Evolutionary conservation across 306 rosid genomes (phyloP), one percentile per base, ranked within the genome.

Genomic region (Acacia confusa): DNA sequence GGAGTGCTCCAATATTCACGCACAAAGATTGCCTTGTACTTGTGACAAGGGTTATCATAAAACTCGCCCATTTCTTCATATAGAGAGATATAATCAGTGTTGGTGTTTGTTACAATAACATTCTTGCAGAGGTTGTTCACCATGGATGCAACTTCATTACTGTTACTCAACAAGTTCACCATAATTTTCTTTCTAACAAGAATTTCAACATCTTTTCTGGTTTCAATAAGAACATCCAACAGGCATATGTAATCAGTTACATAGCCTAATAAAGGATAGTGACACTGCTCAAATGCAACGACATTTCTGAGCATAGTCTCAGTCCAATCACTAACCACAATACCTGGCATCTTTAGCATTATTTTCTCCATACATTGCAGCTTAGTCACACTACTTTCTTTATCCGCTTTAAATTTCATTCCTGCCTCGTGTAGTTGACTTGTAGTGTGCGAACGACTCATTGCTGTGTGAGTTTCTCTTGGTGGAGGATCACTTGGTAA

Each of bases 361-460:
- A 30, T 69, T 45, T 86, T 81, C 11, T 80, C 25, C 0, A 14
- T 4, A 66, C 74, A 90, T 2, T 24, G 9, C 24, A 90, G 43
- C 44, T 82, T 86, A 57, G 86, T 80, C n/a, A 85, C 11, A 72
- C 83, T 73, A 43, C 68, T 77, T 45, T 61, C 79, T 57, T 63
- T 22, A 20, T 72, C 74, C 40, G 13, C 72, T 36, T 63, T 11
- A 20, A 88, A 82, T 61, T 10, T 16, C 28, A 90, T 78, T 15
- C 88, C 88, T 7, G 89, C 89, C 24, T 40, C 65, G n/a, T 15
- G 66, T 27, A 86, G 57, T 66, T 78, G 85, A 20, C 75, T 60
- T 25, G 12, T 6, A 60, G 7, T 60, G 6, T 10, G 30, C 1
- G 17, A 11, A 60, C 16, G 66, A 70, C 17, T 17, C 82, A 40